phyloP scores from a whole-genome alignment of 2,329 filamentous ascomycete species.

The Talaromyces sp. region DNA sequence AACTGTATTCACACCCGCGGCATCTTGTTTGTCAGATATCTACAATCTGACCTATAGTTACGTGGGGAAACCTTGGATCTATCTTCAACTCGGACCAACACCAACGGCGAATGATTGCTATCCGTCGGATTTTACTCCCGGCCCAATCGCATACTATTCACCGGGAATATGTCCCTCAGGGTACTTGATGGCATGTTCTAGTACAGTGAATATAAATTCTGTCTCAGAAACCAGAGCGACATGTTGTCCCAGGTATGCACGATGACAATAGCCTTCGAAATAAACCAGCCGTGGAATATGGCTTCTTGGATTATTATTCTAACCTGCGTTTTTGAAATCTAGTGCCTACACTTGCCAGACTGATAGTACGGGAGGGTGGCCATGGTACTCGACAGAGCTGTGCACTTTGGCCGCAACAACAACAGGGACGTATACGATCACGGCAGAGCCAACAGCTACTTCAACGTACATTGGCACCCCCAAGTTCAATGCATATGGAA shows the following conservation, averaged over 20 bases:
- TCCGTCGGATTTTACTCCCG: neutral
- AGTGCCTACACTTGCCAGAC: slow-evolving; percentile 5
- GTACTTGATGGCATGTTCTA: slow-evolving; percentile 1
- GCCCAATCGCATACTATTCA: neutral
- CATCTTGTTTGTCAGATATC: slow-evolving; percentile 6
- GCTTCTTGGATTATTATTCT: neutral
- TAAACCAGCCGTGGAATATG: neutral
- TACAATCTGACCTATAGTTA: neutral
- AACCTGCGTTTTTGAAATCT: neutral
- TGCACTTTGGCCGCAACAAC: slow-evolving; percentile 1
- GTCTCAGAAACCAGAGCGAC: slow-evolving; percentile 6
- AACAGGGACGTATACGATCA: slow-evolving; percentile 3
- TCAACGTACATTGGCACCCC: slow-evolving; percentile 1
- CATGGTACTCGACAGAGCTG: slow-evolving; percentile 8
- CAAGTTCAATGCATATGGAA: slow-evolving; percentile 7
- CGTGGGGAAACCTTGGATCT: neutral
- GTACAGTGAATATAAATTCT: slow-evolving; percentile 1
- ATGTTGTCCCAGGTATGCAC: slow-evolving; percentile 6
- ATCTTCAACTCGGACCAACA: slow-evolving; percentile 3
- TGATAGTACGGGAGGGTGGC: neutral
- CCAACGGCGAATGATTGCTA: slow-evolving; percentile 6
- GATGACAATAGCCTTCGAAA: neutral
- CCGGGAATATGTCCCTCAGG: slow-evolving; percentile 5
- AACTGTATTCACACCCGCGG: slow-evolving; percentile 5
- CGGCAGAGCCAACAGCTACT: neutral